Evolutionary conservation across 148 eudicot species (phyloP).

Genomic region (Chenopodium berlandieri): DNA sequence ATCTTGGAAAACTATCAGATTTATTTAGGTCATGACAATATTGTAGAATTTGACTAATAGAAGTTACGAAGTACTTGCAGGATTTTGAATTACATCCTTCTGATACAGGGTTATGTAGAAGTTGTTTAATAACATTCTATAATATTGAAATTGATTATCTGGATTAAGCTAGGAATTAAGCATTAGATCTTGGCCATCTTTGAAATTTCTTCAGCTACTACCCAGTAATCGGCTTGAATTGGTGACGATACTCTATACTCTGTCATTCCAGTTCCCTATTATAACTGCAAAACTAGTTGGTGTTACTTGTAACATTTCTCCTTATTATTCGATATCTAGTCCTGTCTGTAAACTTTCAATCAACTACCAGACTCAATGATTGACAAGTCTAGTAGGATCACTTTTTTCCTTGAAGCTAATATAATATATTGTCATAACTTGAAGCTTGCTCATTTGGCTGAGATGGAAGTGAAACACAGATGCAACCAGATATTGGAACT

Average conservation of each 20-base stretch:
- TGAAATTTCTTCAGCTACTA: neutral
- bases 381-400: neutral
- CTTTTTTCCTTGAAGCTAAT: conserved; percentile 2
- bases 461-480: conserved; percentile 98
- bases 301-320: neutral
- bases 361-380: neutral
- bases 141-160: neutral
- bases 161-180: neutral
- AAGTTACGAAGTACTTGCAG: neutral
- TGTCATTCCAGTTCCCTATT: neutral
- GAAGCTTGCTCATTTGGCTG: conserved; percentile 90
- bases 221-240: neutral
- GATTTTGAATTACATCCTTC: neutral
- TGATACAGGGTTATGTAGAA: neutral
- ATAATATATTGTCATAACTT: conserved; percentile 6
- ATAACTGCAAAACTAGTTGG: neutral
- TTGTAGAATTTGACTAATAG: neutral
- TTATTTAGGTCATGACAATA: neutral
- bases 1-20: neutral
- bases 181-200: neutral
- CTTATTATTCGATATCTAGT: neutral
- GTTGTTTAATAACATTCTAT: neutral
- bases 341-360: neutral
- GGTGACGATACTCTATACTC: neutral
- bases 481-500: conserved; percentile 92